Base-by-base conservation (phyloP, 176 grass and related monocot genomes). In the Echinochloa phyllopogon region DNA sequence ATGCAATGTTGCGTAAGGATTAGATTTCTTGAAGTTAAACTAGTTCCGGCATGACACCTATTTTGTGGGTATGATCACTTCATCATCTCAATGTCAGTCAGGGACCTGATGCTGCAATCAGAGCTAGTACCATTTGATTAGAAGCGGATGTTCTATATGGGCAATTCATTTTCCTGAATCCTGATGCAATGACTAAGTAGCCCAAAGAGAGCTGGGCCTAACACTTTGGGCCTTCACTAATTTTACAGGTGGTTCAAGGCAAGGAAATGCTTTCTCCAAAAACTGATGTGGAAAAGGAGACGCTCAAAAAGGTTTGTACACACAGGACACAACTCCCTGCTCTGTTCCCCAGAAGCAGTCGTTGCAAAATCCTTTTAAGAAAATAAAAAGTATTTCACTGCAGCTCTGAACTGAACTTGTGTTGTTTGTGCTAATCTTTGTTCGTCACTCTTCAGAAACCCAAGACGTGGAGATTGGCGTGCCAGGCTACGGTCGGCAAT, bases 401-500 rank as follows among this genome's bases (percentile, higher is more conserved):
- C 1, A 77, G 7, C 23, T 47, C 17, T 21, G 29, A 4, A 38
- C 41, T n/a, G 17, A 66, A 14, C 6, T 49, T 48, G 10, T 7
- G 11, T 73, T 74, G 1, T 50, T 51, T 52, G 15, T 74, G 17
- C 9, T 75, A 55, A 39, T 18, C 10, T 56, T 21, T n/a, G 21
- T 10, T 12, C 4, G 37, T 6, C 74, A 18, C 20, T 77, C 39
- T 81, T 81, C 83, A 98, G 96, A 90, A 95, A 80, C 89, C 96
- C 13, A 96, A 95, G 83, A 87, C 86, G 21, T 98, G 96, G 96
- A 95, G 96, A 82, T 87, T 98, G 71, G 93, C 96, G 42, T 98
- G 96, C 77, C 93, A 95, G 84, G 89, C 93, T 57, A 86, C 85
- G 11, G 96, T 98, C 56, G 96, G 91, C 45, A 92, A 85, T 15